phyloP scores from a whole-genome alignment of 768 basidiomycete genomes.

The Serendipita sp. region DNA sequence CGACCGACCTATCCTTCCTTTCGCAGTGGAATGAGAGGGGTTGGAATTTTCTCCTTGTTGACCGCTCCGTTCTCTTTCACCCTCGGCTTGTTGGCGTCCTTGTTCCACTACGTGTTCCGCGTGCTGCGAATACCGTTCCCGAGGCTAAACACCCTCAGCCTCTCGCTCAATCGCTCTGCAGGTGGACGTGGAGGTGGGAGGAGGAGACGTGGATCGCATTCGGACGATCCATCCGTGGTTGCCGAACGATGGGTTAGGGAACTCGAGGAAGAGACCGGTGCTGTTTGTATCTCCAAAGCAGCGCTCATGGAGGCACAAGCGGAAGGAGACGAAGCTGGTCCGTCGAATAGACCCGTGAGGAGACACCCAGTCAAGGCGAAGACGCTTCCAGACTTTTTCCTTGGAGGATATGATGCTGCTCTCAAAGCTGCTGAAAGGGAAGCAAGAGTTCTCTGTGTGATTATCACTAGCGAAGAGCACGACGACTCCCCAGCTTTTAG shows the following conservation, averaged over 20 bases:
- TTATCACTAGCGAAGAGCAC: slow-evolving; percentile 80
- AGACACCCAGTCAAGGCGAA: slow-evolving; percentile 19
- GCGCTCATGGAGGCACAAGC: slow-evolving; percentile 19
- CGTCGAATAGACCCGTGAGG: slow-evolving; percentile 20
- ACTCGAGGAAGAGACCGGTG: slow-evolving; percentile 75
- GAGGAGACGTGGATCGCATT: slow-evolving; percentile 18
- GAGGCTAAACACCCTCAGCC: slow-evolving; percentile 31
- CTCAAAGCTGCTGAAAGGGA: slow-evolving; percentile 56
- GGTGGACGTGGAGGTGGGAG: background rate
- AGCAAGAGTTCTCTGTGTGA: slow-evolving; percentile 54
- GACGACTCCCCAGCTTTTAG: slow-evolving; percentile 82
- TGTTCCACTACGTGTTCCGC: slow-evolving; percentile 51
- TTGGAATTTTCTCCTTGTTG: slow-evolving; percentile 21
- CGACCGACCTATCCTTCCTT: slow-evolving; percentile 7
- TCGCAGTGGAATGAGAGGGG: slow-evolving; percentile 22
- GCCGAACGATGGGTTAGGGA: slow-evolving; percentile 64
- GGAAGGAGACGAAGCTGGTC: slow-evolving; percentile 22
- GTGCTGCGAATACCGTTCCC: slow-evolving; percentile 55
- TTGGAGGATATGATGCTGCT: slow-evolving; percentile 69
- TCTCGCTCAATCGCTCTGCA: slow-evolving; percentile 23
- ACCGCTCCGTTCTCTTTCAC: slow-evolving; percentile 41
- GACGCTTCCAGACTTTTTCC: slow-evolving; percentile 62
- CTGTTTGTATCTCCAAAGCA: slow-evolving; percentile 37
- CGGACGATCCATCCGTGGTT: slow-evolving; percentile 30
- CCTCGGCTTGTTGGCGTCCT: slow-evolving; percentile 36